Conservation (phyloP, 1,284 basidiomycete genomes). For the Puccinia hordei region DNA sequence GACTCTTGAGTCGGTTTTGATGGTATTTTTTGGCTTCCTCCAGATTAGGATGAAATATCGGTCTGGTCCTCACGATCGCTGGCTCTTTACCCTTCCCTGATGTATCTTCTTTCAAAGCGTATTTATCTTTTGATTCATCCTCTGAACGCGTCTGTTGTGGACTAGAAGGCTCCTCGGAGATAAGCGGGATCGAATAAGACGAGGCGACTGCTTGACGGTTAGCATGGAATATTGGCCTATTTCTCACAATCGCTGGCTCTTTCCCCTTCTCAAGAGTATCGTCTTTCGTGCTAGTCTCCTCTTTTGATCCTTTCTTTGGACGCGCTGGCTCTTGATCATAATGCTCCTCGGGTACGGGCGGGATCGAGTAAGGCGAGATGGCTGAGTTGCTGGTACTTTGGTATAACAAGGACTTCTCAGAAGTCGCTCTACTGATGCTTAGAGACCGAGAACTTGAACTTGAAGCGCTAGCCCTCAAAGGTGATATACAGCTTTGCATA, state of each 20-base stretch:
- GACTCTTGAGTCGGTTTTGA: conserved; percentile 15
- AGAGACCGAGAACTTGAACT: neutral
- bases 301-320: neutral
- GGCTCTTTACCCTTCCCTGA: conserved; percentile 18
- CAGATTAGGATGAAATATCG: conserved; percentile 29
- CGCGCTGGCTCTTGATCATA: neutral
- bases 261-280: neutral
- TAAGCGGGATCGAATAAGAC: neutral
- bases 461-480: neutral
- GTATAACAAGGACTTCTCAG: neutral
- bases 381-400: conserved; percentile 21
- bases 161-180: neutral
- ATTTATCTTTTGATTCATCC: neutral
- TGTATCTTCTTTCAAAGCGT: neutral
- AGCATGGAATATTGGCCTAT: neutral
- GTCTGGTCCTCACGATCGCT: conserved; percentile 14
- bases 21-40: conserved; percentile 33
- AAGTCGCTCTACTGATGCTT: neutral
- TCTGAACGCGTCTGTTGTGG: neutral
- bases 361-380: neutral
- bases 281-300: neutral
- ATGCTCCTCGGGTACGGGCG: neutral
- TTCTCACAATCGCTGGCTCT: neutral
- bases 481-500: neutral
- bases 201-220: neutral